Conservation (phyloP, 306 rosid species). For the Canavalia gladiata region DNA sequence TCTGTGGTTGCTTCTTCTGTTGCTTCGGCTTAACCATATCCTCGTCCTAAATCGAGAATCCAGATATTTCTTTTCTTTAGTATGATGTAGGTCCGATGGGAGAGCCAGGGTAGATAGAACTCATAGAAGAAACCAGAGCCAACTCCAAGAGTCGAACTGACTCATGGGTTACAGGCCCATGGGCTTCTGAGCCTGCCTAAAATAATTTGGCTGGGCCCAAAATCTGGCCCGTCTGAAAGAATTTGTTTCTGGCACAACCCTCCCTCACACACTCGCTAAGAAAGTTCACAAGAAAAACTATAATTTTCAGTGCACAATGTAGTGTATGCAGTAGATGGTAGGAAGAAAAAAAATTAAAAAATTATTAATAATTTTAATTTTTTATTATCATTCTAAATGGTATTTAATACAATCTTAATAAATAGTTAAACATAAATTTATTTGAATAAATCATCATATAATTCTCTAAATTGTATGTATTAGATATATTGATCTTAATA, state of each 20-base stretch:
- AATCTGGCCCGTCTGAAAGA: background rate
- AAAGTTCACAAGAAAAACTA: too few species aligned
- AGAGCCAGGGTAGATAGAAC: background rate
- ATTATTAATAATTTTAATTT: too few species aligned
- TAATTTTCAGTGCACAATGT: too few species aligned
- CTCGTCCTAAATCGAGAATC: constrained; percentile 35
- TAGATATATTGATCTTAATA: too few species aligned
- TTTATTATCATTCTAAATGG: too few species aligned
- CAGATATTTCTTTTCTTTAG: constrained; percentile 9
- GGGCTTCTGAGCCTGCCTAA: background rate
- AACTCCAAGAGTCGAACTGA: background rate
- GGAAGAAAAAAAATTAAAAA: too few species aligned
- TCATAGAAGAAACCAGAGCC: background rate
- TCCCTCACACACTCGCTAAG: too few species aligned
- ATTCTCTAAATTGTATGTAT: too few species aligned
- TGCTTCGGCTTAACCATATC: constrained; percentile 60
- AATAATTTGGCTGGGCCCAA: background rate
- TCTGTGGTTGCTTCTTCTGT: constrained; percentile 58
- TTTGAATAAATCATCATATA: too few species aligned
- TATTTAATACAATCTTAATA: too few species aligned
- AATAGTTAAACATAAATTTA: too few species aligned
- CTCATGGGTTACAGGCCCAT: background rate
- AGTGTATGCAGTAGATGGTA: too few species aligned
- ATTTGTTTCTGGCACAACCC: background rate
- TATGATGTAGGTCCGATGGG: constrained; percentile 1